These are phyloP conservation scores for Solanum hybrid DNA, from an alignment of 305 asterid species.

Conservation along the genomic window DNA sequence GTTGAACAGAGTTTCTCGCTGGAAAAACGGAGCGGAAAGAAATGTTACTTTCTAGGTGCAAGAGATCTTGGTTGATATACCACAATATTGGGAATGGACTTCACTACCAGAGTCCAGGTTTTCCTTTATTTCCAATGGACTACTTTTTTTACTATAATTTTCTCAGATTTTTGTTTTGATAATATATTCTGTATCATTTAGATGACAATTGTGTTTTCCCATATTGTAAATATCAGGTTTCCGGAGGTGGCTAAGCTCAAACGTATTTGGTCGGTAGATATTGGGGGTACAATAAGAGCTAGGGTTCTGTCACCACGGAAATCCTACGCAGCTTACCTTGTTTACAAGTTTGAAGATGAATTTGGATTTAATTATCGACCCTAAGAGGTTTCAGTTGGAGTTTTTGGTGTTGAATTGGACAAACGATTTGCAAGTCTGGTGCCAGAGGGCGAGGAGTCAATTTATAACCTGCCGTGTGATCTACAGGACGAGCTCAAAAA, in stretches of 20 bases:
- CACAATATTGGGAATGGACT: not conserved
- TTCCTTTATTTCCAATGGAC: no score
- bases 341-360: not conserved
- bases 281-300: not conserved
- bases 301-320: not conserved
- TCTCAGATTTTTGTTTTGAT: no score
- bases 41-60: conserved; percentile 10
- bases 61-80: conserved; percentile 11
- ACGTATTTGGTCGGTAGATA: not conserved
- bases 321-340: not conserved
- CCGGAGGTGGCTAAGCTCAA: not conserved
- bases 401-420: not conserved
- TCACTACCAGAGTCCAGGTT: not conserved
- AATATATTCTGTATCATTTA: not conserved
- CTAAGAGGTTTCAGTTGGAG: not conserved
- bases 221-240: not conserved
- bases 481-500: not conserved
- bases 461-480: not conserved
- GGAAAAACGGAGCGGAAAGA: conserved; percentile 11
- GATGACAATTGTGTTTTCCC: not conserved
- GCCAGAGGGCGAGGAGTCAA: not conserved
- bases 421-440: not conserved
- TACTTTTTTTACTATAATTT: no score
- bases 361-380: not conserved
- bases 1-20: not conserved